Conservation (phyloP, 768 basidiomycete species). For the Mrakia blollopis region DNA sequence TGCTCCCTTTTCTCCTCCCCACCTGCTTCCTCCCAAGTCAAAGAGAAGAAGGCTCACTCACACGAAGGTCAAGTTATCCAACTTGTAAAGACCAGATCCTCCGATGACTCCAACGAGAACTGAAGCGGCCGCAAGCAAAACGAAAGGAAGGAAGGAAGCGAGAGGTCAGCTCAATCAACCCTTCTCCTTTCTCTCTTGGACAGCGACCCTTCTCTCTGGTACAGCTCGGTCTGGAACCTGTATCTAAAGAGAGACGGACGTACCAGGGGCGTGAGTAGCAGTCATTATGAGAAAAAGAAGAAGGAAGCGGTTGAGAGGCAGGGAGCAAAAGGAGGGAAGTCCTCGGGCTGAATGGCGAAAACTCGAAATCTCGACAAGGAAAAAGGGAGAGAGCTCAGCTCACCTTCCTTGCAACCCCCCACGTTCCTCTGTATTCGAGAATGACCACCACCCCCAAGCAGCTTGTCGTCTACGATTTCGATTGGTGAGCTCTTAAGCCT, state of each 20-base stretch:
- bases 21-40: too few species aligned
- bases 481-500: conserved; percentile 59
- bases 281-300: not conserved
- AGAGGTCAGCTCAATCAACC: conserved; percentile 2
- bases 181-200: not conserved
- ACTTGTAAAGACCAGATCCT: conserved; percentile 57
- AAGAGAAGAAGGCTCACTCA: conserved; percentile 48
- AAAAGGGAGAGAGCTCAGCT: not conserved
- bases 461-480: conserved; percentile 91
- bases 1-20: not conserved
- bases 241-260: not conserved
- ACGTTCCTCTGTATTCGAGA: too few species aligned
- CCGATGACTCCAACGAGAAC: conserved; percentile 25
- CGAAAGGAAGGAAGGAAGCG: not conserved
- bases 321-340: not conserved
- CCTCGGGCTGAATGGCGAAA: too few species aligned
- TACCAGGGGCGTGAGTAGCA: not conserved
- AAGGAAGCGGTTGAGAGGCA: not conserved
- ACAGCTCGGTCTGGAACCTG: not conserved
- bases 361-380: not conserved
- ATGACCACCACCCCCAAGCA: conserved; percentile 46
- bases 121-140: not conserved
- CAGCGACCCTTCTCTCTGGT: not conserved
- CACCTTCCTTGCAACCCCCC: not conserved
- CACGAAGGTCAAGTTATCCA: conserved; percentile 85